Evolutionary conservation across 768 basidiomycete genomes (phyloP).

Genomic region (Amanita polypyramis): DNA sequence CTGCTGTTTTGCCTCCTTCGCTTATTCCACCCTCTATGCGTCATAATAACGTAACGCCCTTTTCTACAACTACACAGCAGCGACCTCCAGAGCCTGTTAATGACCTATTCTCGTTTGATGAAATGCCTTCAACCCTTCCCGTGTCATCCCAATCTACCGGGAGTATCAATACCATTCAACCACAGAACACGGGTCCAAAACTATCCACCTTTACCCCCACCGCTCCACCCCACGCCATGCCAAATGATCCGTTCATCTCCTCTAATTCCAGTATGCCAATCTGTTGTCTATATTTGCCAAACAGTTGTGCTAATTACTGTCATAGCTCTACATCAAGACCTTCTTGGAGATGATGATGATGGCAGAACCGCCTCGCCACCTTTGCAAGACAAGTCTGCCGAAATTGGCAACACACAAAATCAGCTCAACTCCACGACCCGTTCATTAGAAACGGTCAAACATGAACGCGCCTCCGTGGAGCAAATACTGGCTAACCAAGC

Average conservation of each 20-base stretch:
- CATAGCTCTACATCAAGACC: constrained; percentile 28
- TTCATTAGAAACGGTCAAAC: constrained; percentile 54
- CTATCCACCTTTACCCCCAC: constrained; percentile 15
- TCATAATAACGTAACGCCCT: constrained; percentile 24
- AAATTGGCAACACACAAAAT: constrained; percentile 83
- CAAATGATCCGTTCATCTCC: constrained; percentile 39
- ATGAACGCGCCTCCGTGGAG: constrained; percentile 60
- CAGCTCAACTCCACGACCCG: constrained; percentile 73
- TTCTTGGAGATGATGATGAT: constrained; percentile 62
- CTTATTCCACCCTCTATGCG: constrained; percentile 83
- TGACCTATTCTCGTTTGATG: constrained; percentile 44
- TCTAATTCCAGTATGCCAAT: constrained; percentile 15
- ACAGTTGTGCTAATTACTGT: background rate
- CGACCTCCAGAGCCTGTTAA: constrained; percentile 34
- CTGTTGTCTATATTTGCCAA: background rate
- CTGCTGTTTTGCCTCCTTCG: constrained; percentile 53
- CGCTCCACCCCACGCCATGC: constrained; percentile 16
- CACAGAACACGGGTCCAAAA: constrained; percentile 20
- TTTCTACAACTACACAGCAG: constrained; percentile 25
- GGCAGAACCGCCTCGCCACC: constrained; percentile 32
- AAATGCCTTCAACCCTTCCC: constrained; percentile 41
- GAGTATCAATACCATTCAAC: constrained; percentile 19
- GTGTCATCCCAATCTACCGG: constrained; percentile 31
- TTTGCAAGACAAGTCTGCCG: constrained; percentile 65
- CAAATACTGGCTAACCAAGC: constrained; percentile 56